Base-by-base conservation (phyloP, 2,329 filamentous ascomycete genomes). In the Ambrosiella cleistominuta region DNA sequence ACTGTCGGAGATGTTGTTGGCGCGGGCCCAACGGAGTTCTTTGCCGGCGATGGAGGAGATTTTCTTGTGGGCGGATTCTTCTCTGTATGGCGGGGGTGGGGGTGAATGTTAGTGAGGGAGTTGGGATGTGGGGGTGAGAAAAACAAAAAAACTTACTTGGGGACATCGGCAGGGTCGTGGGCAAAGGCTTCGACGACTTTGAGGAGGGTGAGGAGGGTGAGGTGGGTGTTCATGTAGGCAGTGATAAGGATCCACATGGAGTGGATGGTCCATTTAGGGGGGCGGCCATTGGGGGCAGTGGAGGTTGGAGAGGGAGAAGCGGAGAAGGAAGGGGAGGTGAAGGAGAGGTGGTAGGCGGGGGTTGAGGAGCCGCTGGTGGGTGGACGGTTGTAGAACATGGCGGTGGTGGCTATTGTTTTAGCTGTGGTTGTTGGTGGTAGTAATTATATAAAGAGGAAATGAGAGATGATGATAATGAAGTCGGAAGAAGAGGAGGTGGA, bases 1-100 rank as follows among this genome's bases (percentile, higher is more conserved):
- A 37, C 55, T 47, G 27, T 57, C 51, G 35, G n/a, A 39, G 15
- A 60, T 36, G 19, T 57, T 50, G 37, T 42, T 54, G 11, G 59
- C 50, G 5, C 59, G 59, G 7, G 59, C 59, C 72, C 78, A 80
- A 64, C 78, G 72, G 37, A 78, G 76, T 42, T 82, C 76, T 61
- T 81, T 78, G 62, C 79, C 78, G 38, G 81, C 71, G 61, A 79
- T 72, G 7, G 70, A 69, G 57, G 76, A 75, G 62, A 81, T 73
- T 19, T 75, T 78, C 68, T 81, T 81, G 64, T 78, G 77, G 39
- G 75, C 77, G 36, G 78, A 80, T 63, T 80, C 78, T 63, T 75
- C 75, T 42, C 77, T 79, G 59, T 12, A 9, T 15, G 51, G 35
- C 13, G 12, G 39, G 54, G 13, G 19, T 3, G n/a, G 13, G 56